Conservation (phyloP, 768 basidiomycete genomes). For the Russula emetica region DNA sequence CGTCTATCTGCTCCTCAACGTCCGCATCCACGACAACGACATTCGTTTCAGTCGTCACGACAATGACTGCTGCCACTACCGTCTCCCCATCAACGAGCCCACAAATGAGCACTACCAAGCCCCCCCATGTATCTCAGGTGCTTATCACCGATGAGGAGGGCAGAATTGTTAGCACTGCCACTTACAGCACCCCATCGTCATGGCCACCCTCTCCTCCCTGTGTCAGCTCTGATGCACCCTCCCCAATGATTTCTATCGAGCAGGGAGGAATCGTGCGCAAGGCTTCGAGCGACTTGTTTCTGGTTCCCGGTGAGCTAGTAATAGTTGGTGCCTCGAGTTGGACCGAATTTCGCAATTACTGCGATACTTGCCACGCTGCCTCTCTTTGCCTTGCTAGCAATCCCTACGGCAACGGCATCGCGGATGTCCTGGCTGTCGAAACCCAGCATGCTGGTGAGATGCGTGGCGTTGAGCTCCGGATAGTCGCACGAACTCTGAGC, state of each 20-base stretch:
- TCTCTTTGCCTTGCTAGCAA: conserved; percentile 14
- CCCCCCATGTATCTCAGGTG: conserved; percentile 7
- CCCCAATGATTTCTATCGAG: conserved; percentile 7
- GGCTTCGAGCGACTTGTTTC: conserved; percentile 1
- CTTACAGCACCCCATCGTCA: neutral
- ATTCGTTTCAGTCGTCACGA: conserved; percentile 13
- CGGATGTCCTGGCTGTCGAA: conserved; percentile 16
- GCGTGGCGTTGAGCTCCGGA: conserved; percentile 14
- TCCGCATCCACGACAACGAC: conserved; percentile 21
- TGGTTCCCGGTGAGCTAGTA: conserved; percentile 10
- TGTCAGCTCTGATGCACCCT: neutral
- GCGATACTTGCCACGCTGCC: neutral
- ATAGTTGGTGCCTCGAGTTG: conserved; percentile 14
- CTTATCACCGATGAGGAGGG: conserved; percentile 16
- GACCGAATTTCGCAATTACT: conserved; percentile 11
- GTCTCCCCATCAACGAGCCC: conserved; percentile 17
- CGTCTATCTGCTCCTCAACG: conserved; percentile 16
- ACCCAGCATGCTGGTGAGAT: conserved; percentile 4
- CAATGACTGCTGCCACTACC: conserved; percentile 19
- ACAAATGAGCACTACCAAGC: neutral
- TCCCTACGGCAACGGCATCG: neutral
- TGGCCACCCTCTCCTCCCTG: neutral
- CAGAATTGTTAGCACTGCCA: neutral
- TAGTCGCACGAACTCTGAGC: conserved; percentile 1
- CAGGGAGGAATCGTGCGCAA: conserved; percentile 1